Percentiles rank a stretch among this genome's conserved stretches.
Evolutionary conservation across 345 rosid species (phyloP).

Genomic region (Trapa incisa): DNA sequence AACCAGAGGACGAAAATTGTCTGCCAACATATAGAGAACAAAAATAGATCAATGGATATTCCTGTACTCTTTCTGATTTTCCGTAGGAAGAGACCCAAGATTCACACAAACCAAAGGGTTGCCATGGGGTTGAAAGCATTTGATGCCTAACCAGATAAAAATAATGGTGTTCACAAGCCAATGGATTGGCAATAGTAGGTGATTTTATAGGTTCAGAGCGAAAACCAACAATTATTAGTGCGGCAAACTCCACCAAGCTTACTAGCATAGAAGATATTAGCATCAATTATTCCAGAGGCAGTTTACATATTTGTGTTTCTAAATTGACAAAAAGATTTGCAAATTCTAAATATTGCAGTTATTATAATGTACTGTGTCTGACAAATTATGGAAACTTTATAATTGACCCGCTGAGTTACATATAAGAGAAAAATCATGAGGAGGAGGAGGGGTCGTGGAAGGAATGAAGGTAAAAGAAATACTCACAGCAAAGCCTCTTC

Average conservation of each 20-base stretch:
- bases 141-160: neutral
- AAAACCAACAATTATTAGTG: neutral
- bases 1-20: slow-evolving; percentile 86
- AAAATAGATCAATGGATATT: neutral
- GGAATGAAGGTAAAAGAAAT: neutral
- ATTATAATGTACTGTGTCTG: neutral
- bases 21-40: slow-evolving; percentile 19
- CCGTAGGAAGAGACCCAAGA: neutral
- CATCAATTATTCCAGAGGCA: neutral
- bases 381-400: neutral
- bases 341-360: too few relatives aligned
- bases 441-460: too few relatives aligned
- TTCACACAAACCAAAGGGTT: too few relatives aligned
- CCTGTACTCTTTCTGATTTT: neutral
- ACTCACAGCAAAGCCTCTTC: slow-evolving; percentile 65
- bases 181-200: neutral
- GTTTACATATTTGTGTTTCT: neutral
- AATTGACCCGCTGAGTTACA: neutral
- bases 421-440: neutral
- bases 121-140: neutral
- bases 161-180: neutral
- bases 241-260: neutral
- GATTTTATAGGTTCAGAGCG: neutral
- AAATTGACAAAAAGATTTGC: too few relatives aligned
- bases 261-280: neutral